Conservation (phyloP, 768 basidiomycete genomes). For the Lactarius indigo region DNA sequence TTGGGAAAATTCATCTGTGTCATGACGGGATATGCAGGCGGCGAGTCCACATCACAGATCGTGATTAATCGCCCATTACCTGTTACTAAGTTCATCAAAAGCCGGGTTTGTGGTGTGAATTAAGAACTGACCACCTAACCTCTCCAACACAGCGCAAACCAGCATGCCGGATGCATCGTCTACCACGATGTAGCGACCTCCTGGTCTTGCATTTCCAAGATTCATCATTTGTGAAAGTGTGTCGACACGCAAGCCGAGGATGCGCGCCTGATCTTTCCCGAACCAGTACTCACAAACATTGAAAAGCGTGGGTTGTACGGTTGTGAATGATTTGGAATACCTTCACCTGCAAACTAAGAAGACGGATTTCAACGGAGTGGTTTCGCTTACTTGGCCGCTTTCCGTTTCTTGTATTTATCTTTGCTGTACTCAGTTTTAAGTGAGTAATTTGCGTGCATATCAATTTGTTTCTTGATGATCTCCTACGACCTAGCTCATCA, state of each 20-base stretch:
- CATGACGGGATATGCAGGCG: slow-evolving; percentile 85
- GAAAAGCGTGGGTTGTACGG: slow-evolving; percentile 81
- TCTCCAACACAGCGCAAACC: slow-evolving; percentile 78
- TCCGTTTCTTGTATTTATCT: slow-evolving; percentile 95
- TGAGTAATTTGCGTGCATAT: slow-evolving; percentile 85
- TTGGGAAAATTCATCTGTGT: slow-evolving; percentile 81
- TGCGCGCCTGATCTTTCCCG: slow-evolving; percentile 72
- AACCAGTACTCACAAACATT: slow-evolving; percentile 91
- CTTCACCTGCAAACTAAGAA: slow-evolving; percentile 39
- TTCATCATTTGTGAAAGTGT: slow-evolving; percentile 86
- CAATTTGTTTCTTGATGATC: slow-evolving; percentile 93
- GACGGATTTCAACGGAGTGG: not conserved
- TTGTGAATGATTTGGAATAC: slow-evolving; percentile 82
- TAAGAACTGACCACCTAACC: slow-evolving; percentile 67
- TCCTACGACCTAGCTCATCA: slow-evolving; percentile 51
- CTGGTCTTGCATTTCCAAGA: slow-evolving; percentile 78
- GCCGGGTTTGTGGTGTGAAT: not conserved
- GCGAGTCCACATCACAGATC: slow-evolving; percentile 86
- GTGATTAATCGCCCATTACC: slow-evolving; percentile 79
- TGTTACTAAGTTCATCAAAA: slow-evolving; percentile 31
- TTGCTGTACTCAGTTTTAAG: slow-evolving; percentile 98
- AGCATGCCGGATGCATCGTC: slow-evolving; percentile 91
- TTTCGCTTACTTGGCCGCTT: slow-evolving; percentile 84
- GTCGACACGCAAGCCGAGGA: slow-evolving; percentile 84
- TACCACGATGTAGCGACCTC: slow-evolving; percentile 82